Percentiles rank a stretch among this genome's conserved stretches.
Conservation (phyloP, 1,284 basidiomycete species). For the Erythrobasidium hasegawianum region DNA sequence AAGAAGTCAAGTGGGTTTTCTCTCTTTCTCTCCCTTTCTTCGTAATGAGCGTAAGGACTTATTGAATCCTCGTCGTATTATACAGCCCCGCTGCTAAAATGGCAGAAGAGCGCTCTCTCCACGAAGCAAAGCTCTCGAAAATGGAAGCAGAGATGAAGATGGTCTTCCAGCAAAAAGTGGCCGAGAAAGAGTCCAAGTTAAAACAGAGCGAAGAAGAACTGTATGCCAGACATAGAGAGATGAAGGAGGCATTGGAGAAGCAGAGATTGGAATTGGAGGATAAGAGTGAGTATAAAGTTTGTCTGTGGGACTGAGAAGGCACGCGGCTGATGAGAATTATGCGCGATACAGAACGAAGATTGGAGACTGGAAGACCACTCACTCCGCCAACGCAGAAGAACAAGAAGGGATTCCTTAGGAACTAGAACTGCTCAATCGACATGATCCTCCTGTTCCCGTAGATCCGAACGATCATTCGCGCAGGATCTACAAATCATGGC, state of each 20-base stretch:
- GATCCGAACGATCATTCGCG: too few relatives aligned
- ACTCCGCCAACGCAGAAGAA: constrained; percentile 83
- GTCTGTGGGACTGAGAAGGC: background rate
- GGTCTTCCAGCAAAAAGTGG: constrained; percentile 96
- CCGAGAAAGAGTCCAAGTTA: constrained; percentile 91
- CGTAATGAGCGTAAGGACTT: background rate
- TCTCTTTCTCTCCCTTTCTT: background rate
- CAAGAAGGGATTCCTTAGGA: constrained; percentile 72
- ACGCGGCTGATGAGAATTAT: background rate
- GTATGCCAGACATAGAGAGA: constrained; percentile 93
- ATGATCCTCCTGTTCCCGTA: background rate
- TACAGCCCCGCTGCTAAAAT: constrained; percentile 83
- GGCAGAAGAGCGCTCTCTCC: constrained; percentile 78
- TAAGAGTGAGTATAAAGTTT: constrained; percentile 61
- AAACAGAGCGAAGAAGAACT: constrained; percentile 98
- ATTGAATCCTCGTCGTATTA: background rate
- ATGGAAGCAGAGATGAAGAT: constrained; percentile 92
- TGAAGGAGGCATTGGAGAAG: constrained; percentile 98
- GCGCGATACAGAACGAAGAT: constrained; percentile 61
- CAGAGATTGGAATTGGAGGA: constrained; percentile 92
- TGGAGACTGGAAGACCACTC: constrained; percentile 88
- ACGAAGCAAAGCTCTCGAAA: constrained; percentile 81
- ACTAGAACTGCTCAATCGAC: constrained; percentile 50
- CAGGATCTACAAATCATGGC: too few relatives aligned
- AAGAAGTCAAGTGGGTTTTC: constrained; percentile 84